Base-by-base conservation (phyloP, 1,139 yeast genomes). In the Diutina sp. region DNA sequence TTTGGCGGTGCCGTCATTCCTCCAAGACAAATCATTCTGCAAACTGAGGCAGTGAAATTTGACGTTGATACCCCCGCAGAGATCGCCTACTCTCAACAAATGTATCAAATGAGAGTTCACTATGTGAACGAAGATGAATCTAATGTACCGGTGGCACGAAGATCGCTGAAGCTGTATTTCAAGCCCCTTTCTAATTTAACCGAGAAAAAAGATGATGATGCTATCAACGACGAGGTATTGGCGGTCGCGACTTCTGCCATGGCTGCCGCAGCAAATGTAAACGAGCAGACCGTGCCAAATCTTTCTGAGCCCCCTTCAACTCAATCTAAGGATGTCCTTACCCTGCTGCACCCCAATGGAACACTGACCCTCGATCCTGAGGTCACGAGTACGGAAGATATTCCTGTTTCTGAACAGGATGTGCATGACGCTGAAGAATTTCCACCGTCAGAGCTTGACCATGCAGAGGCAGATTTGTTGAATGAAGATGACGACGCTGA, bases 41-140 rank as follows among this genome's bases (percentile, higher is more conserved):
- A 68, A 16, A 75, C 72, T 0, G 76, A 73, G 52, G 70, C 72
- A 28, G 70, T 66, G 3, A 61, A 66, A 4, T 86, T 80, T 64
- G 90, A 87, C 64, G 75, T 79, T 56, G 97, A 91, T 65, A 78
- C 95, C 1, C 81, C 78, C 6, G 79, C 75, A 56, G 98, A 91
- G 66, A 71, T 80, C 46, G 80, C 77, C 56, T 90, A 84, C 69
- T 95, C 96, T 1, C 79, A 79, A 54, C 77, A 74, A 50, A 88
- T 90, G 88, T 79, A 78, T 59, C 72, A 73, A 52, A 80, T 85
- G 56, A 79, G 97, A 58, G 70, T 75, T 57, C 74, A 73, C 58
- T 85, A 83, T 64, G 70, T 86, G 57, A 77, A 74, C 1, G 82
- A 76, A 57, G 80, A 76, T 59, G 76, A 72, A 57, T 72, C 70